These are phyloP conservation scores for Erodium texanum DNA, from an alignment of 441 rosid genomes.

Conservation along the genomic window DNA sequence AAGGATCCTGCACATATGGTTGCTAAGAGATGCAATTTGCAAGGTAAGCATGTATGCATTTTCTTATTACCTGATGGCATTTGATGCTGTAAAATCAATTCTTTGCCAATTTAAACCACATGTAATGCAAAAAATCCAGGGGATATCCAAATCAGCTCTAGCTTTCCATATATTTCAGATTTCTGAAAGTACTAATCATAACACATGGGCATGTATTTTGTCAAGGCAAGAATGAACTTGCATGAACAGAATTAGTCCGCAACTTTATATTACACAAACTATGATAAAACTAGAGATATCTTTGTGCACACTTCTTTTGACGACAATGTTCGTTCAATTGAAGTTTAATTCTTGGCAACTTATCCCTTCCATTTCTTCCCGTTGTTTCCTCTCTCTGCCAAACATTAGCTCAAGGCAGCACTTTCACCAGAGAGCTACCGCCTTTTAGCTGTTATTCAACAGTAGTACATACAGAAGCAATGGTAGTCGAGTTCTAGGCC, in stretches of 20 bases:
- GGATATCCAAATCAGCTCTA: neutral
- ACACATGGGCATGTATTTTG: neutral
- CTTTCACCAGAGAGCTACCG: neutral
- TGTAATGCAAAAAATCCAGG: too few relatives aligned
- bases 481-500: constrained; percentile 7
- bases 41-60: too few relatives aligned
- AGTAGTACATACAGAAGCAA: constrained; percentile 25
- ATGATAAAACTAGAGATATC: neutral
- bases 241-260: neutral
- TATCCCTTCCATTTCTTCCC: neutral
- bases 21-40: constrained; percentile 45
- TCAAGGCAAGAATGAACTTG: neutral
- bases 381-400: too few relatives aligned
- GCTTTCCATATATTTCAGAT: neutral
- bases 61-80: too few relatives aligned
- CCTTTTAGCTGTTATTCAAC: constrained; percentile 17
- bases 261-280: neutral
- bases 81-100: neutral
- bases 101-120: neutral
- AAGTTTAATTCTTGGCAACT: too few relatives aligned
- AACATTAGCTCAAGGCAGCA: too few relatives aligned
- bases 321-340: too few relatives aligned
- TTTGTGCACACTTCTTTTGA: neutral
- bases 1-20: constrained; percentile 78
- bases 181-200: neutral